These are phyloP conservation scores for Pseudogymnoascus destructans DNA, from an alignment of 2,329 filamentous ascomycete genomes.

Conservation along the genomic window DNA sequence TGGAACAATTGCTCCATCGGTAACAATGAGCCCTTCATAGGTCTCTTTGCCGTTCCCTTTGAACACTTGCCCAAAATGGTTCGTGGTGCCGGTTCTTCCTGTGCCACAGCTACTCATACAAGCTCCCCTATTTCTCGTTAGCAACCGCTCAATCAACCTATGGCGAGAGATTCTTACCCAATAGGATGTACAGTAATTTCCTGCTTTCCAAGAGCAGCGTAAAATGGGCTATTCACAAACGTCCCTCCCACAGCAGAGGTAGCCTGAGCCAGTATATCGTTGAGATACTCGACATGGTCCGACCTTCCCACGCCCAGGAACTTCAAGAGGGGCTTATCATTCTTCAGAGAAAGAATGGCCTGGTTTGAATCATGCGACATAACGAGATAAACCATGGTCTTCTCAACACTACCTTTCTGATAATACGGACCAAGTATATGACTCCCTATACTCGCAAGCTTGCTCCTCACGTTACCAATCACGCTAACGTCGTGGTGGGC, in stretches of 20 bases:
- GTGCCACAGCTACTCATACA: constrained; percentile 48
- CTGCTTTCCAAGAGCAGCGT: constrained; percentile 40
- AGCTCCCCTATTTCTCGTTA: constrained; percentile 37
- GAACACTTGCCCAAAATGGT: constrained; percentile 49
- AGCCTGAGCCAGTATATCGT: constrained; percentile 38
- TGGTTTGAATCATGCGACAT: constrained; percentile 49
- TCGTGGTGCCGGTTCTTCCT: constrained; percentile 43
- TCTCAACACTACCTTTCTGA: constrained; percentile 41
- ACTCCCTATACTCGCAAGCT: constrained; percentile 37
- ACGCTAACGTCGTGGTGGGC: constrained; percentile 29
- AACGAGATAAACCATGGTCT: constrained; percentile 50
- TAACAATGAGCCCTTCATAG: constrained; percentile 45
- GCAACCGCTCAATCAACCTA: not conserved
- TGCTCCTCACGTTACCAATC: constrained; percentile 32
- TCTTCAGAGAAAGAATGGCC: constrained; percentile 42
- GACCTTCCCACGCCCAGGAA: constrained; percentile 46
- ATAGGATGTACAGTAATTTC: constrained; percentile 55
- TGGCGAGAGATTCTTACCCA: constrained; percentile 30
- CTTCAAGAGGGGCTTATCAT: constrained; percentile 46
- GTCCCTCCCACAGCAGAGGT: constrained; percentile 47
- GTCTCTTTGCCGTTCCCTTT: constrained; percentile 37
- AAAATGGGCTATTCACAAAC: constrained; percentile 45
- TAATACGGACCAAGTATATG: constrained; percentile 46
- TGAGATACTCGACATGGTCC: constrained; percentile 40
- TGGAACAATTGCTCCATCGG: constrained; percentile 49